Evolutionary conservation across 768 basidiomycete genomes (phyloP), one percentile per base, ranked within the genome.

Genomic region (Rhizopogon sp.): DNA sequence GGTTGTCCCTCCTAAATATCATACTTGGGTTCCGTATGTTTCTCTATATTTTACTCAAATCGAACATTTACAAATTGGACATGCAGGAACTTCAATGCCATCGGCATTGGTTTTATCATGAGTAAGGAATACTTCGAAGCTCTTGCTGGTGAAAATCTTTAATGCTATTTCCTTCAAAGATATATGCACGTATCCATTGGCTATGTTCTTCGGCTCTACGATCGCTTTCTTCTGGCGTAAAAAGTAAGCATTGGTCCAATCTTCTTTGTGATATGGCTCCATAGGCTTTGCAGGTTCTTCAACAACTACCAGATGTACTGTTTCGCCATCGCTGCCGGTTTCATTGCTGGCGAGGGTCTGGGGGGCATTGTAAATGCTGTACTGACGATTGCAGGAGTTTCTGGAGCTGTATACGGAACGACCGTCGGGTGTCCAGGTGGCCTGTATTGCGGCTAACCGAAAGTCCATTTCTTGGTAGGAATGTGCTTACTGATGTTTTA

Each of bases 271-370:
- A 49, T 22, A 49, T 35, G 6, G 17, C 6, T 49, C 25, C 20
- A 53, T 35, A 46, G 31, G 22, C 11, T 33, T 1, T 54, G 13
- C 37, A 54, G 54, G 29, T 49, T 50, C 17, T 58, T 41, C 43
- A 20, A 5, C 5, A 31, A 47, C 33, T 63, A 60, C 16, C 52
- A 58, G 31, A 52, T 43, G 64, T 72, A 69, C 55, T 69, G 67
- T 20, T 76, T 70, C 47, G 67, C 73, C 13, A 42, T 75, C 17
- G 72, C 74, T 25, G 69, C 75, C 11, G 74, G 73, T 31, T 68
- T 72, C 57, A 66, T 76, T 35, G 73, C 74, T 10, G 74, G 74
- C 10, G 74, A 74, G 45, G 74, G 74, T 40, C 60, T 73, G 6
- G 74, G 72, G 2, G 70, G 70, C 11, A 70, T 71, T n/a, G 64